phyloP scores from a whole-genome alignment of 179 eudicot genomes.

The Sideroxylon spinosum region DNA sequence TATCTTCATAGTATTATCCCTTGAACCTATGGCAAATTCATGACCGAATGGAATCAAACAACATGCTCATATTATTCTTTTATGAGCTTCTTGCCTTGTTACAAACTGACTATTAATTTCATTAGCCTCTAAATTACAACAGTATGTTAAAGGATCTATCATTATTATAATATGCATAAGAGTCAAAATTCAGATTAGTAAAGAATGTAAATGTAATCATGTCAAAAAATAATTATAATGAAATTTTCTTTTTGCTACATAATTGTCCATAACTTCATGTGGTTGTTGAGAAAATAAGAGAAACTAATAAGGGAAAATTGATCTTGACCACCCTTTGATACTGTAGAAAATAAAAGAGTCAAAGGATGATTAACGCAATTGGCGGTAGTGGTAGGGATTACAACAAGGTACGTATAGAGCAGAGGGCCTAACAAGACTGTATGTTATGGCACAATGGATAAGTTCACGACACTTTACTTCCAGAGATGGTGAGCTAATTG shows the following conservation, averaged over 20 bases:
- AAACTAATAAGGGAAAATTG: not conserved
- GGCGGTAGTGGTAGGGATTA: no score
- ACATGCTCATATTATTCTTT: constrained; percentile 92
- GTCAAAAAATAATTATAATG: not conserved
- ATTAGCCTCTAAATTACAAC: constrained; percentile 32
- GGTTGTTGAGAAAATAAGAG: not conserved
- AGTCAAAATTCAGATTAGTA: not conserved
- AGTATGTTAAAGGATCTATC: constrained; percentile 4
- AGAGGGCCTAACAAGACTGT: no score
- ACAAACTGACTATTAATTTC: constrained; percentile 52
- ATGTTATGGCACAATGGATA: no score
- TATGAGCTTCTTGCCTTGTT: constrained; percentile 81
- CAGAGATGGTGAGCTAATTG: no score
- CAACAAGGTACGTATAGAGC: no score
- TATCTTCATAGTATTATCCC: constrained; percentile 86
- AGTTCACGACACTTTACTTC: no score
- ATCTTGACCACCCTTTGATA: not conserved
- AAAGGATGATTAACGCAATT: no score
- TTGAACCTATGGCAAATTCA: constrained; percentile 85
- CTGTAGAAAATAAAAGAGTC: not conserved
- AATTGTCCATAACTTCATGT: not conserved
- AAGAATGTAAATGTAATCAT: not conserved
- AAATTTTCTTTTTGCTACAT: not conserved
- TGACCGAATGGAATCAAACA: constrained; percentile 84
- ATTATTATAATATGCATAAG: constrained; percentile 5